These are phyloP conservation scores for Dactylorhiza incarnata DNA, from an alignment of 106 monocot genomes.

Conservation along the genomic window DNA sequence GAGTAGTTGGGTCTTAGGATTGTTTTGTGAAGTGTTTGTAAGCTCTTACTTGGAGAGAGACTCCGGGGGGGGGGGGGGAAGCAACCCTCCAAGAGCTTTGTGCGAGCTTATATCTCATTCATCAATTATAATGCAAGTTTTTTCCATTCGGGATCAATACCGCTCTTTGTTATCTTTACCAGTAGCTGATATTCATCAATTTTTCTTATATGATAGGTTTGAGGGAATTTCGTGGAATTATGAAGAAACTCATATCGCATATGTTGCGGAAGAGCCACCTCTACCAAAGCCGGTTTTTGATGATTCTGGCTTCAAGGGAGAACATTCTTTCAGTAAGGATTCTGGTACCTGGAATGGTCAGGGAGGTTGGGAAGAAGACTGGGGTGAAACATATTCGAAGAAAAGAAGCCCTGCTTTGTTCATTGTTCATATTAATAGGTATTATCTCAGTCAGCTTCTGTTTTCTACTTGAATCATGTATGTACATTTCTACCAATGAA, in stretches of 20 bases:
- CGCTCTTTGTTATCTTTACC: not conserved
- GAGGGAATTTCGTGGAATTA: constrained; percentile 95
- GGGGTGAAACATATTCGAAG: constrained; percentile 94
- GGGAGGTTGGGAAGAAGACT: constrained; percentile 93
- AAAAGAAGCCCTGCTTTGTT: constrained; percentile 76
- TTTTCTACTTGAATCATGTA: not conserved
- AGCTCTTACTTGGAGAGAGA: no score
- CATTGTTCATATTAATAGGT: constrained; percentile 66
- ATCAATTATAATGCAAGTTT: no score
- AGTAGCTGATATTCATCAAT: not conserved
- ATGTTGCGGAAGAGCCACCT: constrained; percentile 87
- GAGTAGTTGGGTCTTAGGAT: no score
- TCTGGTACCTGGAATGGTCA: constrained; percentile 81
- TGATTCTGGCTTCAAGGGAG: constrained; percentile 64
- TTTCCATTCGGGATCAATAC: not conserved
- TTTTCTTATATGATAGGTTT: constrained; percentile 52
- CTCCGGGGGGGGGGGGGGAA: no score
- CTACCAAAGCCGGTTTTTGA: constrained; percentile 53
- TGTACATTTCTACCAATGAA: not conserved
- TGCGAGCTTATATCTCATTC: no score
- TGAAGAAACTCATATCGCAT: constrained; percentile 71
- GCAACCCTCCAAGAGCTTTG: no score
- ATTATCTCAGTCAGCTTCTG: not conserved
- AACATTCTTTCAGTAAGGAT: constrained; percentile 54
- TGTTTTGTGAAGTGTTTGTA: no score